phyloP scores from a whole-genome alignment of 2,329 filamentous ascomycete genomes.

The Bipolaris sorokiniana region DNA sequence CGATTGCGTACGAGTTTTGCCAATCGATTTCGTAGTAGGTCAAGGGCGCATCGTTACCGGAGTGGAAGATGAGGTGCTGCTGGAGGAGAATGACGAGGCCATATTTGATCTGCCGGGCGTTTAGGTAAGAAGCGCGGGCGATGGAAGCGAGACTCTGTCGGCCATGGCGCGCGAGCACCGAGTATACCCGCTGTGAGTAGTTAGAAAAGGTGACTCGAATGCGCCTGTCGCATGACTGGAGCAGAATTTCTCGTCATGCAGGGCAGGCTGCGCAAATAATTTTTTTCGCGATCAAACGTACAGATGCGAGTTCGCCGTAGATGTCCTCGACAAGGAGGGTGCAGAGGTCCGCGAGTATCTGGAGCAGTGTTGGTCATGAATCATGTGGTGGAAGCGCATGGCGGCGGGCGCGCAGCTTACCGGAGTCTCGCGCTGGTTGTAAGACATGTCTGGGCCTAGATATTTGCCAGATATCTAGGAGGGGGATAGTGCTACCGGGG shows the following conservation, averaged over 20 bases:
- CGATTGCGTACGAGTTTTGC: slow-evolving; percentile 78
- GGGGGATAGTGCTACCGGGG: slow-evolving; percentile 32
- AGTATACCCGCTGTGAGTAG: slow-evolving; percentile 75
- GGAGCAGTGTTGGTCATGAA: slow-evolving; percentile 55
- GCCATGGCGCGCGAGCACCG: slow-evolving; percentile 77
- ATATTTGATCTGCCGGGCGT: slow-evolving; percentile 76
- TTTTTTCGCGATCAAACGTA: slow-evolving; percentile 52
- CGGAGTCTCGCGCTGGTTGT: slow-evolving; percentile 47
- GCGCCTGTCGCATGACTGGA: slow-evolving; percentile 15
- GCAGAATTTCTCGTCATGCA: background rate
- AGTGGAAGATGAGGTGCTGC: slow-evolving; percentile 82
- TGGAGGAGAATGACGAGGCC: slow-evolving; percentile 85
- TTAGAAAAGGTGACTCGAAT: slow-evolving; percentile 17
- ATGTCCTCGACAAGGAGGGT: slow-evolving; percentile 85
- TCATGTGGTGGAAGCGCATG: slow-evolving; percentile 30
- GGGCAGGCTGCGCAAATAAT: background rate
- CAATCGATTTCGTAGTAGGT: slow-evolving; percentile 86
- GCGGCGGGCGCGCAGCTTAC: slow-evolving; percentile 31
- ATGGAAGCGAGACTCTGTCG: slow-evolving; percentile 75
- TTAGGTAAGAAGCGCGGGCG: slow-evolving; percentile 73
- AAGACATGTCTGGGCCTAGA: slow-evolving; percentile 44
- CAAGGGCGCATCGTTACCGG: slow-evolving; percentile 65
- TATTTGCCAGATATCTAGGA: slow-evolving; percentile 47
- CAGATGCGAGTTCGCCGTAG: slow-evolving; percentile 89
- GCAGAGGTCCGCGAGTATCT: slow-evolving; percentile 86